Evolutionary conservation across 202 grass and related monocot genomes (phyloP), one percentile per base, ranked within the genome.

Genomic region (Dendrocalamus latiflorus): DNA sequence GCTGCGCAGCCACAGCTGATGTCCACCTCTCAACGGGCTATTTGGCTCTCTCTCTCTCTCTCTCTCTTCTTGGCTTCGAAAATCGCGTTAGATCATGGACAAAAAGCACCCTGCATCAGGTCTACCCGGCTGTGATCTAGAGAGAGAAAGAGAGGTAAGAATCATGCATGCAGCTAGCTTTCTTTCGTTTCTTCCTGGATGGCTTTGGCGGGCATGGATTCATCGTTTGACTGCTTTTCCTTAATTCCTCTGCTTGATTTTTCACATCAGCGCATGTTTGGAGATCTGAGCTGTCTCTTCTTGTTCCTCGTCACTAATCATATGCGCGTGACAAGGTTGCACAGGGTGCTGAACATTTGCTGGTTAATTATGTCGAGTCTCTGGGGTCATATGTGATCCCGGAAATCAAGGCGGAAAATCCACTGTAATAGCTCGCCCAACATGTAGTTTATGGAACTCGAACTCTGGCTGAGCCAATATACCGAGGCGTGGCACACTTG

Each of bases 21-120:
- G 48, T 5, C 50, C 3, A 57, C 50, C 50, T n/a, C 39, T 75
- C 53, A 42, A 26, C 18, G 28, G n/a, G 20, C 9, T 57, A 8
- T n/a, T 3, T 53, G 18, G 2, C 6, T n/a, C n/a, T n/a, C n/a
- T n/a, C 50, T 53, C 49, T 17, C 50, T 11, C 51, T 20, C 55
- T 24, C 53, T 22, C 56, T 22, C 18, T 21, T 38, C 10, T 0
- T 41, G 33, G n/a, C 73, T 49, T 77, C 5, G 51, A 59, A 60
- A 60, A 28, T 49, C 65, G 57, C 24, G 30, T 42, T 28, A 34
- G 59, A 38, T 49, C 50, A 12, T n/a, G 38, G 72, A 84, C 82
- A 75, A 59, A 84, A 76, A n/a, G n/a, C n/a, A 20, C 39, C 41
- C 41, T 61, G 64, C 41, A 74, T 55, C 59, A 83, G 45, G 70